A percentile compares a stretch with the other conserved stretches of the same genome.
These are phyloP conservation scores for Crithidia bombi DNA, from an alignment of 208 protist genomes.

Conservation along the genomic window DNA sequence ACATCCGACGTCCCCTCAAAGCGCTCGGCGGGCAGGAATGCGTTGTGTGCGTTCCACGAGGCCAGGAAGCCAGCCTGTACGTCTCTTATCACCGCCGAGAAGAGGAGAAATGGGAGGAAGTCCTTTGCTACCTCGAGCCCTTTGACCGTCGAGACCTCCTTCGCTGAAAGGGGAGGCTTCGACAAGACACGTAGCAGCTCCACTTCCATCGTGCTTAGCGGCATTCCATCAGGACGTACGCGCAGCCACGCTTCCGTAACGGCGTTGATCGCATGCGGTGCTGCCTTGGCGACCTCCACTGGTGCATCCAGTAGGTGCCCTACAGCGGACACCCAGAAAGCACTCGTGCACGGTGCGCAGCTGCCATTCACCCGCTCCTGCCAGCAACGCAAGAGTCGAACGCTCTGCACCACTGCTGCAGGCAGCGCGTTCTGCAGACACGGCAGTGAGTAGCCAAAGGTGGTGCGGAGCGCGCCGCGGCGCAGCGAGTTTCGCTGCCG, in stretches of 20 bases:
- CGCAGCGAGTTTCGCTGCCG: conserved; percentile 31
- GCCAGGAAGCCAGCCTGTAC: background rate
- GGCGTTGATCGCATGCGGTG: conserved; percentile 3
- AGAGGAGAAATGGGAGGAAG: background rate
- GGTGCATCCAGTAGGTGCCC: conserved; percentile 35
- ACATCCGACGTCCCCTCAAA: conserved; percentile 23
- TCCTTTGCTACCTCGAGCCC: no score
- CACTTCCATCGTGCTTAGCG: background rate
- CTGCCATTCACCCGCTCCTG: conserved; percentile 12
- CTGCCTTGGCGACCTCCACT: background rate
- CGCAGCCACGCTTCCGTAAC: conserved; percentile 7
- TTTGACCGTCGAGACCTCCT: no score
- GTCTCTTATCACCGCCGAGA: background rate
- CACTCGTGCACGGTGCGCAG: conserved; percentile 27
- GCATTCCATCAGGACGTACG: background rate
- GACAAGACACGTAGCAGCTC: conserved; percentile 11
- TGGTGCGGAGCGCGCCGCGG: conserved; percentile 49
- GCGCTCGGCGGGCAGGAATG: conserved; percentile 18
- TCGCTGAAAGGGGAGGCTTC: background rate
- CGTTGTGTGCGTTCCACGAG: conserved; percentile 29
- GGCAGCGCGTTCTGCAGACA: conserved; percentile 56
- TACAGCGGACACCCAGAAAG: conserved; percentile 74
- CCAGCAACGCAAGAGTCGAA: conserved; percentile 49
- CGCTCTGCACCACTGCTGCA: conserved; percentile 35
- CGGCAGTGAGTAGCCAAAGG: conserved; percentile 65